Base-by-base conservation (phyloP, 768 basidiomycete species). In the Coprinopsis cinerea region DNA sequence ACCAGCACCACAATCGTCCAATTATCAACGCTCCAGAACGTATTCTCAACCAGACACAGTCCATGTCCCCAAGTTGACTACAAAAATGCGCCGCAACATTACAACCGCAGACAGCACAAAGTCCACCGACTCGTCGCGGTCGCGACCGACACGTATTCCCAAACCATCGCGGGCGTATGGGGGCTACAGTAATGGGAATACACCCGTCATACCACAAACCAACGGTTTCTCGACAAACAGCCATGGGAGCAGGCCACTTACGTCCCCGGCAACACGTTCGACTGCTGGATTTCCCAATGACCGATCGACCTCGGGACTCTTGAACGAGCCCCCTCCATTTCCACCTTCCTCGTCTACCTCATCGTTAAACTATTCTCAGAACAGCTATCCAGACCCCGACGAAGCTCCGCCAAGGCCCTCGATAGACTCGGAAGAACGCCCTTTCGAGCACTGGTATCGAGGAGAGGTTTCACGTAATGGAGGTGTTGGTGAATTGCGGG, bases 401-500 rank as follows among this genome's bases (percentile, higher is more conserved):
- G 72, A 71, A 37, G 60, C 67, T 30, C 69, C 70, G n/a, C 62
- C 74, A 3, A 76, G 88, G 37, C 67, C 74, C 11, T 88, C 87
- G 3, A 75, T 68, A 22, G 88, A 91, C 20, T 89, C 87, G 4
- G 88, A 88, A 53, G 89, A 92, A 60, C 77, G 78, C 13, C 88
- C 88, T 0, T 92, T 84, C 52, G 88, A 92, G 58, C 89, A 92
- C 59, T 92, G 89, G 89, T 92, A 92, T 61, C 82, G 89, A 43
- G 89, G 89, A 1, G 89, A 92, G 56, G 78, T 88, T 3, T 83
- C 88, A 11, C 76, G 89, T 42, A 92, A 92, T 59, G 89, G 89
- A 22, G 89, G 89, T n/a, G 88, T 92, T 10, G 89, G 89, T 43
- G 89, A 92, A 64, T 68, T 89, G 48, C 76, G 83, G 18, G 81